Evolutionary conservation across 768 basidiomycete genomes (phyloP).

Genomic region (Mycena vulgaris): DNA sequence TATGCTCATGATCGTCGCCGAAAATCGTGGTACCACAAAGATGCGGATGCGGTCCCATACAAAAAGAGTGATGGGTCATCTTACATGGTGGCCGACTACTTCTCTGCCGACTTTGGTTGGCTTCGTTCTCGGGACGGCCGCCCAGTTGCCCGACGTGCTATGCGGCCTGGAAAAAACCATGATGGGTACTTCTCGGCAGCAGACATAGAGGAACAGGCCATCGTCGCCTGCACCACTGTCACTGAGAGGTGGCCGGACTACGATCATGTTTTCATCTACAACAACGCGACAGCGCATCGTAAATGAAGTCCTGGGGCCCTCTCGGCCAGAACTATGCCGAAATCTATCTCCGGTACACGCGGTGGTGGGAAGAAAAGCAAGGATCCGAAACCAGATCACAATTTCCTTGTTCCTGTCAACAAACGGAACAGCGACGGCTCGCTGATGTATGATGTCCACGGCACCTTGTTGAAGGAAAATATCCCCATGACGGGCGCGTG

Average conservation of each 20-base stretch:
- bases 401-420: conserved; percentile 26
- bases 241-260: conserved; percentile 40
- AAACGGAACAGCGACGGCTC: conserved; percentile 14
- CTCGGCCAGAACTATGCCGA: conserved; percentile 44
- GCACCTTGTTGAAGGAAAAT: conserved; percentile 18
- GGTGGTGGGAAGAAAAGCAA: conserved; percentile 3
- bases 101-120: conserved; percentile 52
- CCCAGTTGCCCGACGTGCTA: conserved; percentile 36
- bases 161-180: conserved; percentile 41
- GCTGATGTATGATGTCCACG: conserved; percentile 11
- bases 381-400: conserved; percentile 4
- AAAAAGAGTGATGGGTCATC: conserved; percentile 51
- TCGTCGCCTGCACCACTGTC: conserved; percentile 44
- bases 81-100: conserved; percentile 52
- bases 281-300: conserved; percentile 23
- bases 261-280: conserved; percentile 19
- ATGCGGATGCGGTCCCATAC: conserved; percentile 38
- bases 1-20: conserved; percentile 51
- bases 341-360: conserved; percentile 19
- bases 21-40: conserved; percentile 45
- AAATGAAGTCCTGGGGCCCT: conserved; percentile 42
- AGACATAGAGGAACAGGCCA: conserved; percentile 28
- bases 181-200: conserved; percentile 45
- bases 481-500: conserved; percentile 35
- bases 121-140: conserved; percentile 39